Evolutionary conservation across 2,329 filamentous ascomycete genomes (phyloP), one percentile per base, ranked within the genome.

Genomic region (Colletotrichum kahawae): DNA sequence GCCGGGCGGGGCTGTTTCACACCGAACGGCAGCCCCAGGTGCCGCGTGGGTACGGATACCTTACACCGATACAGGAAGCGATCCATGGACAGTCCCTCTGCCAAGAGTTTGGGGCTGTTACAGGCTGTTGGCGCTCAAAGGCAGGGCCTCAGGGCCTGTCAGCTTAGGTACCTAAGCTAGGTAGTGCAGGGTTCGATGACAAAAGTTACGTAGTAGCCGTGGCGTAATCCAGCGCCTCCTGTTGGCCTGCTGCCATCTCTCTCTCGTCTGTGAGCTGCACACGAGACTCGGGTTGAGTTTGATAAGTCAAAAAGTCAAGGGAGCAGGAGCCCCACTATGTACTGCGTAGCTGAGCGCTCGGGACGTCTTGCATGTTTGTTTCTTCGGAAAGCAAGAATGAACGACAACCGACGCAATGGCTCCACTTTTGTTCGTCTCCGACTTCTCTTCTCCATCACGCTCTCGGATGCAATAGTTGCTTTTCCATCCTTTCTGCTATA

Each of bases 81-180:
- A 71, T 16, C 24, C 24, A 24, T 24, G 24, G 24, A 24, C 24
- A 9, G 16, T 24, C 62, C 43, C 43, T 63, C 54, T 59, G 73
- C 73, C 73, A 75, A 75, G 73, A 75, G 70, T 75, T 75, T 73
- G 63, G 59, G 63, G 63, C 70, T 68, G 73, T 75, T 75, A 75
- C 70, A 75, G 59, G 71, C 48, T 66, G 29, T 38, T 21, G 21
- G 36, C 16, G 24, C 21, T 27, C 16, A n/a, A 5, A 31, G 7
- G 29, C 29, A 31, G 29, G 29, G 29, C 29, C 29, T 7, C 29
- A 29, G 29, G 29, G 29, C 29, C 29, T 8, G 29, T 31, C 29
- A 31, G 29, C 24, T 27, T 27, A 27, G 24, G 24, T 27, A 27
- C 24, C 4, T 27, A 5, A 27, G 24, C 4, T 27, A 27, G 24